Evolutionary conservation across 805 yeast genomes (phyloP).

Genomic region (Isabelozyma gotoi): DNA sequence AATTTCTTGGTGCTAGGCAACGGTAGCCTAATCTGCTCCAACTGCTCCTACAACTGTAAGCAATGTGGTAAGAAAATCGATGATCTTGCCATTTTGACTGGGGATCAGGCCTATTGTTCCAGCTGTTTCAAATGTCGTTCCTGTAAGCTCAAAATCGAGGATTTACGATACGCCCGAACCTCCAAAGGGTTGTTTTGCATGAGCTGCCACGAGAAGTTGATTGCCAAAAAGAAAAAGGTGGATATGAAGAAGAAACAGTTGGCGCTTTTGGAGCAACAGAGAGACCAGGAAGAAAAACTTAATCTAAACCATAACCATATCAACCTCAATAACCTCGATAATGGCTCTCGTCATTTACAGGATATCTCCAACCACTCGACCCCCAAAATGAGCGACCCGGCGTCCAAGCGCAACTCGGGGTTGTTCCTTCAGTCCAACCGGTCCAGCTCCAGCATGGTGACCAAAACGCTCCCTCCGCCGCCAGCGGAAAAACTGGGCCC

Average conservation of each 20-base stretch:
- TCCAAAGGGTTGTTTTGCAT: conserved; percentile 91
- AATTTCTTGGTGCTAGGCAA: conserved; percentile 91
- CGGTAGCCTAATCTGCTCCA: conserved; percentile 85
- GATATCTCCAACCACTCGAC: conserved; percentile 2
- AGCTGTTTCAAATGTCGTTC: conserved; percentile 86
- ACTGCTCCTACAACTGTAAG: conserved; percentile 88
- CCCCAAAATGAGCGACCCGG: conserved; percentile 3
- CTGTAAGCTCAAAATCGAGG: conserved; percentile 83
- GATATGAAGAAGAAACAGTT: conserved; percentile 45
- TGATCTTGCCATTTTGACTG: conserved; percentile 90
- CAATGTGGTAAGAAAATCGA: conserved; percentile 85
- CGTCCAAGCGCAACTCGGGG: conserved; percentile 2
- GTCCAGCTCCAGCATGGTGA: conserved; percentile 9
- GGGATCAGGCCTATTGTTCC: conserved; percentile 93
- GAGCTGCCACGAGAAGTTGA: conserved; percentile 81
- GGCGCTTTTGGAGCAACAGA: conserved; percentile 13
- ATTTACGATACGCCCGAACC: conserved; percentile 87
- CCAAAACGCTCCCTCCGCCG: conserved; percentile 12
- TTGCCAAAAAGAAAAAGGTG: conserved; percentile 71
- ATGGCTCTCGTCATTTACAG: not conserved
- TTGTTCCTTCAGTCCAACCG: conserved; percentile 2
- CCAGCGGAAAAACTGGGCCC: too few species aligned
- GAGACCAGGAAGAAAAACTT: conserved; percentile 1
- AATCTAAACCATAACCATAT: not conserved
- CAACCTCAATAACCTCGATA: not conserved